Evolutionary conservation across 2,329 filamentous ascomycete genomes (phyloP).

Genomic region (Paracamarosporium sp.): DNA sequence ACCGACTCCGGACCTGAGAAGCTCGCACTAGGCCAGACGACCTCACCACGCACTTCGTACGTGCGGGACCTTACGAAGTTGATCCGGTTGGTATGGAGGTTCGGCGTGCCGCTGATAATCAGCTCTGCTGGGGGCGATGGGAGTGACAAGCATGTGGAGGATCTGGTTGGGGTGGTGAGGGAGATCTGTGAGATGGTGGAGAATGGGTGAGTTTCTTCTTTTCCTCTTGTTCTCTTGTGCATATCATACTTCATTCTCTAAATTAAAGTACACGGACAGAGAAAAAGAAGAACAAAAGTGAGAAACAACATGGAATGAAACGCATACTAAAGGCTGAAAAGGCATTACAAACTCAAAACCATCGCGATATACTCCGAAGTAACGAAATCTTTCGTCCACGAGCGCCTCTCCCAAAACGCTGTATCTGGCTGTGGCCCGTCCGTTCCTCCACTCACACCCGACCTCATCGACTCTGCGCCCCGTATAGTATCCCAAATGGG

Average conservation of each 20-base stretch:
- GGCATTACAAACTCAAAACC: constrained; percentile 23
- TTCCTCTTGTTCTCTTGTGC: too few relatives aligned
- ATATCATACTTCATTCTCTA: too few relatives aligned
- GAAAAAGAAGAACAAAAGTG: neutral
- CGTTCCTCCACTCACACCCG: constrained; percentile 49
- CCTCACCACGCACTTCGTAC: constrained; percentile 22
- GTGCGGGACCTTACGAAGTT: constrained; percentile 26
- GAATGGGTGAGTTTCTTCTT: constrained; percentile 17
- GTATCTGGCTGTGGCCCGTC: constrained; percentile 45
- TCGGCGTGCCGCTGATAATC: constrained; percentile 26
- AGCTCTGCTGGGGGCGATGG: constrained; percentile 30
- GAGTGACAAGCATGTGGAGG: constrained; percentile 28
- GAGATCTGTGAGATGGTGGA: constrained; percentile 18
- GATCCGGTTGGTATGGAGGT: constrained; percentile 14
- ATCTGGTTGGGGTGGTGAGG: constrained; percentile 19
- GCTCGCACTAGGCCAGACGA: constrained; percentile 26
- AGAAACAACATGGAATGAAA: neutral
- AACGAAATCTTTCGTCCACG: constrained; percentile 17
- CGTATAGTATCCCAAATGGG: constrained; percentile 57
- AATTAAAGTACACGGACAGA: too few relatives aligned
- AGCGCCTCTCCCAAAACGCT: constrained; percentile 9
- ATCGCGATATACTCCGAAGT: constrained; percentile 37
- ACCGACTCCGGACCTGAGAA: constrained; percentile 33
- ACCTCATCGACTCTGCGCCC: constrained; percentile 47
- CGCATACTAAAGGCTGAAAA: constrained; percentile 7